phyloP scores from a whole-genome alignment of 1,284 basidiomycete genomes.

The Tilletia indica region DNA sequence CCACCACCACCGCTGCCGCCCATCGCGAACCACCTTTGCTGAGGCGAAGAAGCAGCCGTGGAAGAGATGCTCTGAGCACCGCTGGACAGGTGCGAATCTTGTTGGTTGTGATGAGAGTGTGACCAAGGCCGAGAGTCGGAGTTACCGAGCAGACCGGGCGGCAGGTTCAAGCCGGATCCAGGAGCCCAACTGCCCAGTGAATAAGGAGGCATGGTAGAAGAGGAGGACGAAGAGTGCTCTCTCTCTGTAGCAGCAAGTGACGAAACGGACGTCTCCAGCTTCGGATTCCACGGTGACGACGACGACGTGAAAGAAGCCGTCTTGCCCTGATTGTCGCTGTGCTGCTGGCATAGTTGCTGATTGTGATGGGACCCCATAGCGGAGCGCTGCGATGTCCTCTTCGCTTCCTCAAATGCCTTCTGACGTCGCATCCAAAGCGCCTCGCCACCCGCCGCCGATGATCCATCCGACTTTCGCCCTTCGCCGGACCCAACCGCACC shows the following conservation, averaged over 20 bases:
- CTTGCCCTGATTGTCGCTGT: neutral
- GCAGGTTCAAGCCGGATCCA: neutral
- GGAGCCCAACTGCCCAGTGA: neutral
- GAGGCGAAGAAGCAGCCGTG: neutral
- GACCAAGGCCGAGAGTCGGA: neutral
- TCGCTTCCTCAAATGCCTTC: too few species aligned
- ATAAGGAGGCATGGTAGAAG: too few species aligned
- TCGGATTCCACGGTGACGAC: neutral
- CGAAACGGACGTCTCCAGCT: too few species aligned
- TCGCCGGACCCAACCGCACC: too few species aligned
- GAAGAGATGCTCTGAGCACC: neutral
- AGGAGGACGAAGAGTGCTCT: neutral
- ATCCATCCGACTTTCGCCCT: too few species aligned
- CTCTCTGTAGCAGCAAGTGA: too few species aligned
- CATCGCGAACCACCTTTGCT: neutral
- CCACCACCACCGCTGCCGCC: neutral
- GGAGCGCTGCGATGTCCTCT: too few species aligned
- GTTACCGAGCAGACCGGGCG: neutral
- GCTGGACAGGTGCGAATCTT: neutral
- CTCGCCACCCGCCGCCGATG: too few species aligned
- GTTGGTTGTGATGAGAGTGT: neutral
- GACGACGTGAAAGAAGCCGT: neutral
- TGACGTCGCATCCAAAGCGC: too few species aligned
- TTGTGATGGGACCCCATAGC: too few species aligned
- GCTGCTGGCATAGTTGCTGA: too few species aligned